phyloP scores from a whole-genome alignment of 495 filamentous ascomycete genomes.

The Talaromyces adpressus region DNA sequence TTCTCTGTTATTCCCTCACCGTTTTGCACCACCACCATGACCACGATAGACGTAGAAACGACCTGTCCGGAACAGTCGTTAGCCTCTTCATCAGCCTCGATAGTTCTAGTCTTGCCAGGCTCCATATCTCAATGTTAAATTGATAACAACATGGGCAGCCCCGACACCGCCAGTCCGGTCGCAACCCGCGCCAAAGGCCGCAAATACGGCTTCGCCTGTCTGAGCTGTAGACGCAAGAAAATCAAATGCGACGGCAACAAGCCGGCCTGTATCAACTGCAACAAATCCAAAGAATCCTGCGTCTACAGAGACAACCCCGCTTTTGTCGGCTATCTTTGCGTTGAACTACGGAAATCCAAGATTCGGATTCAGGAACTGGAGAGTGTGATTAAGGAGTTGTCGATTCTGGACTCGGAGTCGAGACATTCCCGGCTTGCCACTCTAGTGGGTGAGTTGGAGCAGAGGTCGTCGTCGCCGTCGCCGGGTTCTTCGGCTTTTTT shows the following conservation, averaged over 20 bases:
- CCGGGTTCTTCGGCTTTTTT: neutral
- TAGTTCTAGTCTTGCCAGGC: too few species aligned
- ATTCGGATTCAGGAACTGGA: slow-evolving; percentile 8
- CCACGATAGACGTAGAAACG: too few species aligned
- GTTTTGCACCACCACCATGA: neutral
- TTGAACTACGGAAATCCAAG: slow-evolving; percentile 8
- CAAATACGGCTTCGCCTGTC: slow-evolving; percentile 13
- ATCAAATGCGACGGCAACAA: slow-evolving; percentile 15
- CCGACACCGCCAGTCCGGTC: neutral
- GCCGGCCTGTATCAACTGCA: slow-evolving; percentile 12
- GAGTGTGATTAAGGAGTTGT: slow-evolving; percentile 6
- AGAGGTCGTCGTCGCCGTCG: neutral
- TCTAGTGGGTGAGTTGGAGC: slow-evolving; percentile 8
- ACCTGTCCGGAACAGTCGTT: neutral
- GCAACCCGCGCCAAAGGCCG: neutral
- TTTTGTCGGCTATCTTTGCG: slow-evolving; percentile 9
- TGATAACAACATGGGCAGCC: neutral
- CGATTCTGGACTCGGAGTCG: slow-evolving; percentile 3
- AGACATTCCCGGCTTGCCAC: slow-evolving; percentile 5
- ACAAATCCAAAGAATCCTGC: slow-evolving; percentile 13
- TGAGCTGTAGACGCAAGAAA: slow-evolving; percentile 11
- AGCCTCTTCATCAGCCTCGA: neutral
- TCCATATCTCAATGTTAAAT: neutral
- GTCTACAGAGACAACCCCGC: slow-evolving; percentile 11
- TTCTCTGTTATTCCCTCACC: neutral